Evolutionary conservation across 2,329 filamentous ascomycete genomes (phyloP).

Genomic region (Acrocalymma vagum): DNA sequence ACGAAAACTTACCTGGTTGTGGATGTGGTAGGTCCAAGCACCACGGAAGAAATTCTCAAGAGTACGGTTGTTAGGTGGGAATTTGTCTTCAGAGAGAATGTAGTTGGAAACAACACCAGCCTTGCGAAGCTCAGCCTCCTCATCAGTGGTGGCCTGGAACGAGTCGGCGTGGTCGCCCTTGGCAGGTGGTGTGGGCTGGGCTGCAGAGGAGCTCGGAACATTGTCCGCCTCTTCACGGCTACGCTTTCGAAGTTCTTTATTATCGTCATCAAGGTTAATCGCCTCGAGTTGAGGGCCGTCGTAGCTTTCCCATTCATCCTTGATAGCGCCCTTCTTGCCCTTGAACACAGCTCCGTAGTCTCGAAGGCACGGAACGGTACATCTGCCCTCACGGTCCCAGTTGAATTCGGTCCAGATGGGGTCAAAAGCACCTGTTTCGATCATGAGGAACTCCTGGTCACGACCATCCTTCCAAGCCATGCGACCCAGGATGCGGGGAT

Average conservation of each 20-base stretch:
- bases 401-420: conserved; percentile 67
- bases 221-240: conserved; percentile 33
- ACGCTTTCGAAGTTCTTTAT: conserved; percentile 38
- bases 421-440: conserved; percentile 66
- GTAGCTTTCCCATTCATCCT: conserved; percentile 64
- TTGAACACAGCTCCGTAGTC: conserved; percentile 64
- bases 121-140: conserved; percentile 50
- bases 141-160: conserved; percentile 50
- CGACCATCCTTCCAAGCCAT: conserved; percentile 66
- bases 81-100: conserved; percentile 59
- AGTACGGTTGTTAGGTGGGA: conserved; percentile 64
- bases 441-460: conserved; percentile 63
- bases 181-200: conserved; percentile 29
- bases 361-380: conserved; percentile 63
- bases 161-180: conserved; percentile 43
- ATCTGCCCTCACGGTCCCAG: conserved; percentile 60
- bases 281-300: conserved; percentile 53
- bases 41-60: conserved; percentile 65
- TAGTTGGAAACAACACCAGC: conserved; percentile 55
- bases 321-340: conserved; percentile 54
- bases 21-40: conserved; percentile 66
- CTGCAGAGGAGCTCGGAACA: conserved; percentile 36
- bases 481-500: conserved; percentile 63
- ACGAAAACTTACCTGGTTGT: conserved; percentile 60
- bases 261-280: conserved; percentile 37